Evolutionary conservation across 805 yeast species (phyloP), one percentile per base, ranked within the genome.

Genomic region (Candida mattraensis): DNA sequence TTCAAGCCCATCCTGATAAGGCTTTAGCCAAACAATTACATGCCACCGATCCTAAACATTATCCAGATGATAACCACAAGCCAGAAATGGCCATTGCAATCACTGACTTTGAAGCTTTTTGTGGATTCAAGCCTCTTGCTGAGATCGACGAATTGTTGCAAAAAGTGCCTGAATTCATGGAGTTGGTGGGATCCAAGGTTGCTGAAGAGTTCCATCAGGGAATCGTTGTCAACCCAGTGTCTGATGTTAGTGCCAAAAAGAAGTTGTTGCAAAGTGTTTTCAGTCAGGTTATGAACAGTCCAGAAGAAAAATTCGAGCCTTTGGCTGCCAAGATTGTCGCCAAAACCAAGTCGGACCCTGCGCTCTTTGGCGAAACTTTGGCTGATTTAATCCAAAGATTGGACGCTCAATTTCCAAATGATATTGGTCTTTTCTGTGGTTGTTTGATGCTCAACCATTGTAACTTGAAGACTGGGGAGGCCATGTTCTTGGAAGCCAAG

Each of bases 51-150:
- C 98, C 99, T 38, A 78, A 80, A 54, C 85, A 93, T 66, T 93
- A 93, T 61, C 98, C 98, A 3, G 99, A 93, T 66, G 95, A 83
- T 61, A 93, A 93, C 69, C 99, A 93, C 67, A 93, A 93, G 70
- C 99, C 99, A n/a, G 99, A 93, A 64, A 93, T 93, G 99, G 98
- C 99, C 33, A 78, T 93, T 56, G 99, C 99, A 7, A 80, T 93
- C 35, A 89, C 98, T 15, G 86, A 78, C 42, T 93, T 93, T 54
- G 98, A 93, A 69, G 98, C 97, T 0, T 91, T 93, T 66, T 93
- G 99, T 65, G 99, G 99, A 0, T 93, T 93, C 70, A 83, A 93
- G 59, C 99, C 99, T 14, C 74, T 89, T 54, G 72, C 69, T 22
- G 83, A 88, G 64, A 74, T 93, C 49, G 81, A 81, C 30, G 68